Conservation (phyloP, 345 rosid species). For the Ailanthus altissimus region DNA sequence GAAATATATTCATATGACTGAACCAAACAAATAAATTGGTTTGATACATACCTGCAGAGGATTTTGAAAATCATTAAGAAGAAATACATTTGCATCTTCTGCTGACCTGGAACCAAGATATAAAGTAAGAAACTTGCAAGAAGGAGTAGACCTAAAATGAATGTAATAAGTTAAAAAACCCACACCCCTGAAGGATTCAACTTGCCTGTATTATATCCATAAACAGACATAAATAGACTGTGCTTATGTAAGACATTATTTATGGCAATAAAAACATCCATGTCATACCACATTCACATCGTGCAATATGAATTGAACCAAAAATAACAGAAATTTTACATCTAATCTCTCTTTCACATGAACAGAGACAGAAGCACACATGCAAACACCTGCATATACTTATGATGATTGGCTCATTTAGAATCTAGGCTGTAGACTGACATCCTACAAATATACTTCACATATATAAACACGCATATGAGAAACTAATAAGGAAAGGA, state of each 20-base stretch:
- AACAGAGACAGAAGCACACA: not conserved
- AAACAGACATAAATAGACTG: not conserved
- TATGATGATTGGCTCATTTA: not conserved
- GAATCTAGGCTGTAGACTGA: not conserved
- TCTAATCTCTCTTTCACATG: not conserved
- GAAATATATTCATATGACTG: not conserved
- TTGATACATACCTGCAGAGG: constrained; percentile 73
- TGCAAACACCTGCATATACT: not conserved
- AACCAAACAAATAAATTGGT: constrained; percentile 10
- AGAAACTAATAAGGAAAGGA: not conserved
- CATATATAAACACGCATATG: not conserved
- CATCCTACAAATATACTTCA: not conserved
- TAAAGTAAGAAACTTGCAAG: constrained; percentile 17
- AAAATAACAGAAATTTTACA: not conserved
- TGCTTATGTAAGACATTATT: not conserved
- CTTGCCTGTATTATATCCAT: not conserved
- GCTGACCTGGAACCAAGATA: constrained; percentile 60
- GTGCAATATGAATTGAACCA: not conserved
- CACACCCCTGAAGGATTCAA: not conserved
- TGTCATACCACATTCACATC: not conserved
- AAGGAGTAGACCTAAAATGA: constrained; percentile 1
- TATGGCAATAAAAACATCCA: not conserved
- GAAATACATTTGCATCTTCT: constrained; percentile 88
- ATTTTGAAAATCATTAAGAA: constrained; percentile 83
- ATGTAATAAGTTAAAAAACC: constrained; percentile 12